Evolutionary conservation across 1,284 basidiomycete genomes (phyloP).

Genomic region (Caloboletus firmus): DNA sequence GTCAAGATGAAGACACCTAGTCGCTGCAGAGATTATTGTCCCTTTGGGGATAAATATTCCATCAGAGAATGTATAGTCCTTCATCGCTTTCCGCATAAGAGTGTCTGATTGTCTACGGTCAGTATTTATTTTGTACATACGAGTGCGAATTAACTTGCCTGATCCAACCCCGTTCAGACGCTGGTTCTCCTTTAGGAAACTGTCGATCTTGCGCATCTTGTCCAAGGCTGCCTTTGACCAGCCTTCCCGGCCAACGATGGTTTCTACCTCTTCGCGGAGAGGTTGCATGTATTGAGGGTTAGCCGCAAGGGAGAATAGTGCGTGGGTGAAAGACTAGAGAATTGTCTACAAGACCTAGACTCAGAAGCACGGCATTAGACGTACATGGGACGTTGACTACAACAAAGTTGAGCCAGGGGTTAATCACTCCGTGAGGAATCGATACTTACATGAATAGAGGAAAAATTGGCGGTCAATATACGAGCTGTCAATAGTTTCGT

Average conservation of each 20-base stretch:
- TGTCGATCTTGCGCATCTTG: slow-evolving; percentile 47
- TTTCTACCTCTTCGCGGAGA: slow-evolving; percentile 45
- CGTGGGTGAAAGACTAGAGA: slow-evolving; percentile 35
- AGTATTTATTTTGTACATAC: no score
- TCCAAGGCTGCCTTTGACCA: slow-evolving; percentile 43
- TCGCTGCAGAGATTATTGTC: slow-evolving; percentile 25
- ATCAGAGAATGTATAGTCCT: slow-evolving; percentile 42
- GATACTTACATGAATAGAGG: slow-evolving; percentile 35
- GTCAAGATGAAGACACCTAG: slow-evolving; percentile 30
- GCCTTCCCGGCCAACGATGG: slow-evolving; percentile 38
- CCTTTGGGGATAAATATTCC: slow-evolving; percentile 43
- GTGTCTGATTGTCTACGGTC: no score
- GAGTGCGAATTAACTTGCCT: no score
- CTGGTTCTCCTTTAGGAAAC: slow-evolving; percentile 46
- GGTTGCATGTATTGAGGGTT: slow-evolving; percentile 39
- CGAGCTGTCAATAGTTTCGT: slow-evolving; percentile 32
- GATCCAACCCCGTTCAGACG: not conserved
- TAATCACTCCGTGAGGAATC: no score
- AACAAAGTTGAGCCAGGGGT: no score
- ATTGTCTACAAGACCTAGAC: no score
- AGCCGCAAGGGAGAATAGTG: not conserved
- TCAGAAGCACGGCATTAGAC: not conserved
- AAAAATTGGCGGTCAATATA: slow-evolving; percentile 40
- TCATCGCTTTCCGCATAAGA: slow-evolving; percentile 36
- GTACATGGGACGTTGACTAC: slow-evolving; percentile 8